These are phyloP conservation scores for Podaxis sp. DNA, from an alignment of 768 basidiomycete genomes.

Conservation along the genomic window DNA sequence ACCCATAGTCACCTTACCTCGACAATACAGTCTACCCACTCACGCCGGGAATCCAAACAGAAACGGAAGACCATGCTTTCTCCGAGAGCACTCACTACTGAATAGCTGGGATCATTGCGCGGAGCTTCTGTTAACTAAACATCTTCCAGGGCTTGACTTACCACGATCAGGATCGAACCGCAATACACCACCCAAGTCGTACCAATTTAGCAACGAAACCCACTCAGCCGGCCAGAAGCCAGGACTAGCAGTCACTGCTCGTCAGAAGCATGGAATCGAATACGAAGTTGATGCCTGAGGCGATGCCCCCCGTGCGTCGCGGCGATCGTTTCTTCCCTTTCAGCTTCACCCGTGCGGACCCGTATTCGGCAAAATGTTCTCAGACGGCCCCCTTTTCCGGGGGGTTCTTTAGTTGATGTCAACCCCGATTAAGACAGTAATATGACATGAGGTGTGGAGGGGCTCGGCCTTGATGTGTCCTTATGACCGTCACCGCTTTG, in stretches of 20 bases:
- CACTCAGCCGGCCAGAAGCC: neutral
- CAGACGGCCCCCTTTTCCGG: neutral
- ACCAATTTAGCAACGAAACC: conserved; percentile 2
- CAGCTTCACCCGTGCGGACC: neutral
- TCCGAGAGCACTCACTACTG: neutral
- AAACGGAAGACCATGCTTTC: neutral
- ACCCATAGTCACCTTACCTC: neutral
- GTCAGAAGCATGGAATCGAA: conserved; percentile 1
- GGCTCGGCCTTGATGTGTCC: neutral
- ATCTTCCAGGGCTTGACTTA: neutral
- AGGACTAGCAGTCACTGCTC: neutral
- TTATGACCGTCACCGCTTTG: conserved; percentile 6
- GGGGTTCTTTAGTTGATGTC: neutral
- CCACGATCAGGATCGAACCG: neutral
- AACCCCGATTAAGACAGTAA: neutral
- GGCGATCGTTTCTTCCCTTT: neutral
- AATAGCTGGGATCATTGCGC: neutral
- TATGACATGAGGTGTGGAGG: conserved; percentile 4
- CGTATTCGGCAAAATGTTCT: neutral
- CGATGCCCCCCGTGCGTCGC: conserved; percentile 8
- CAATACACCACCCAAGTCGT: neutral
- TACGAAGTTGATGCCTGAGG: conserved; percentile 6
- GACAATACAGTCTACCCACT: neutral
- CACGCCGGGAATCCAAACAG: neutral
- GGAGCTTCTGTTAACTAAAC: neutral